Evolutionary conservation across 177 flowering plant genomes (phyloP).

Genomic region (Tripterygium wilfordii): DNA sequence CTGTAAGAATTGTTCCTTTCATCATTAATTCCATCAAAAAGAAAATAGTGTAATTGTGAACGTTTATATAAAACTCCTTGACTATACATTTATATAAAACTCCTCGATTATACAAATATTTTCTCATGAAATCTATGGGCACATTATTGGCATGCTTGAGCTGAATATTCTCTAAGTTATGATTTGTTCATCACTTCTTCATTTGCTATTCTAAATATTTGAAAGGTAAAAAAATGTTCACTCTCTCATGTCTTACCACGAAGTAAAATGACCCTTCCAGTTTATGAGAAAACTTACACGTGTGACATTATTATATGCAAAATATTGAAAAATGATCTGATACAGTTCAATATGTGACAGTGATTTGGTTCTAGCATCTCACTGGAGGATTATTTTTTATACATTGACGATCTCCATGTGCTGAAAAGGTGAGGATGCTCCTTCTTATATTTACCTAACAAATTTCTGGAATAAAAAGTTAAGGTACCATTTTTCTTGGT

Average conservation of each 20-base stretch:
- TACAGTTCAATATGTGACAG: conserved; percentile 29
- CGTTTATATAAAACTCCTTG: too few relatives aligned
- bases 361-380: conserved; percentile 93
- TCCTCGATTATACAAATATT: conserved; percentile 67
- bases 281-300: too few relatives aligned
- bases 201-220: conserved; percentile 4
- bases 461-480: not conserved
- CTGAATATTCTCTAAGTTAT: conserved; percentile 99
- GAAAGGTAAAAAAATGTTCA: too few relatives aligned
- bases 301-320: too few relatives aligned
- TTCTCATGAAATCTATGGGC: conserved; percentile 90
- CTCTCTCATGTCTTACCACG: too few relatives aligned
- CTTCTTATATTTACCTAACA: not conserved
- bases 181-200: not conserved
- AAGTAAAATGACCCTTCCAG: too few relatives aligned
- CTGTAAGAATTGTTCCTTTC: too few relatives aligned
- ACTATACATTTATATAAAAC: too few relatives aligned
- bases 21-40: too few relatives aligned
- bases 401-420: conserved; percentile 74
- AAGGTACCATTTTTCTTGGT: conserved; percentile 4
- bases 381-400: conserved; percentile 89
- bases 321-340: too few relatives aligned
- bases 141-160: conserved; percentile 99
- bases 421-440: conserved; percentile 52
- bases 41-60: too few relatives aligned